Base-by-base conservation (phyloP, 2,329 filamentous ascomycete genomes). In the Fusarium graminum region DNA sequence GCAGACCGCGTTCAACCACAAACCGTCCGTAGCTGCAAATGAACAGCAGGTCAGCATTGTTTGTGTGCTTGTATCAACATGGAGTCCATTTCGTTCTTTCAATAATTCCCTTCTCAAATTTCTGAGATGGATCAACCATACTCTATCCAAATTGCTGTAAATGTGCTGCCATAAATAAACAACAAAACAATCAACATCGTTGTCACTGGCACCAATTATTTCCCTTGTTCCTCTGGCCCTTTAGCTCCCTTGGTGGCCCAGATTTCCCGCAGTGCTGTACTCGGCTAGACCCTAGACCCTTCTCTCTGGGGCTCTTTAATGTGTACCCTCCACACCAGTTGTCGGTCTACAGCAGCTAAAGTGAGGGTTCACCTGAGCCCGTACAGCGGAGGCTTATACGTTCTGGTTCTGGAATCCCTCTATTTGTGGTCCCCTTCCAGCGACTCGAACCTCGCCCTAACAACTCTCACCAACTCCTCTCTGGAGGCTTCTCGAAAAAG, bases 211-310 rank as follows among this genome's bases (percentile, higher is more conserved):
- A 5, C 45, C 54, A 50, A 68, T 65, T 57, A 54, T 67, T 56
- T 60, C 44, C 46, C 58, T 63, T 44, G 46, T 52, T 36, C 50
- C 39, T 52, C 13, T 32, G 17, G 40, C 22, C 34, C 39, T 45
- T 40, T 68, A 68, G 65, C 65, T 68, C 52, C 65, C 65, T 68
- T 56, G 50, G 52, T 59, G 40, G 65, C 46, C 64, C 65, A 54
- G 61, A 45, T 66, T 66, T 66, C 60, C 65, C 65, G 65, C 65
- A 45, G 65, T 61, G 65, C 51, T 47, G 60, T 65, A 55, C 68
- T 58, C 58, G 45, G 54, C 52, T 68, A 59, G 65, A 57, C 65
- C 45, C 60, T 68, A 65, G 64, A 61, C 59, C 64, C 51, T 49
- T 67, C 58, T 39, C 49, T 44, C 42, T 56, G 36, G 43, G 46